Base-by-base conservation (phyloP, 139 green algal genomes). In the Spirogloea muscicola region DNA sequence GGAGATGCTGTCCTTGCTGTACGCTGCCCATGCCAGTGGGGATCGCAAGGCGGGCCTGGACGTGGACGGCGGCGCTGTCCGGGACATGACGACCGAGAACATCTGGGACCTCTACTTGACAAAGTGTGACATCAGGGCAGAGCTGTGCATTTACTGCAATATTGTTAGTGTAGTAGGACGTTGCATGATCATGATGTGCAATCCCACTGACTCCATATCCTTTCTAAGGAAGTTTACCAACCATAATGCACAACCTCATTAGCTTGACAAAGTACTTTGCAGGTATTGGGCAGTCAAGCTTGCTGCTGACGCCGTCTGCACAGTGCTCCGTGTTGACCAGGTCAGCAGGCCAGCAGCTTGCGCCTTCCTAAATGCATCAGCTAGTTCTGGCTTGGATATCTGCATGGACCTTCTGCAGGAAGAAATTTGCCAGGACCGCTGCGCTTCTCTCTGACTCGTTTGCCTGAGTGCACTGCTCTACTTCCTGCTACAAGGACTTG, bases 211-310 rank as follows among this genome's bases (percentile, higher is more conserved):
- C n/a, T n/a, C n/a, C n/a, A n/a, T n/a, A n/a, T n/a, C n/a, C n/a
- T n/a, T n/a, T n/a, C n/a, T n/a, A n/a, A n/a, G n/a, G n/a, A n/a
- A n/a, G n/a, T n/a, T n/a, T n/a, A n/a, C n/a, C n/a, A n/a, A n/a
- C n/a, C n/a, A n/a, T n/a, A n/a, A n/a, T n/a, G n/a, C n/a, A 59
- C 49, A 27, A 59, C 49, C 2, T 52, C 13, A n/a, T n/a, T 16
- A 52, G 21, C 60, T n/a, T n/a, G n/a, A n/a, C n/a, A n/a, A n/a
- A n/a, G n/a, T n/a, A n/a, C n/a, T n/a, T 16, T 42, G 16, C 62
- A 98, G 97, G 87, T 96, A 91, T 88, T 98, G 94, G 94, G 94
- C 90, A 3, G 80, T 98, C 37, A 91, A 91, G 84, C 86, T 98
- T 42, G 88, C 93, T 3, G 85, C 88, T 7, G 94, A 98, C 49